Conservation (phyloP, 2,329 filamentous ascomycete genomes). For the Talaromyces sp. region DNA sequence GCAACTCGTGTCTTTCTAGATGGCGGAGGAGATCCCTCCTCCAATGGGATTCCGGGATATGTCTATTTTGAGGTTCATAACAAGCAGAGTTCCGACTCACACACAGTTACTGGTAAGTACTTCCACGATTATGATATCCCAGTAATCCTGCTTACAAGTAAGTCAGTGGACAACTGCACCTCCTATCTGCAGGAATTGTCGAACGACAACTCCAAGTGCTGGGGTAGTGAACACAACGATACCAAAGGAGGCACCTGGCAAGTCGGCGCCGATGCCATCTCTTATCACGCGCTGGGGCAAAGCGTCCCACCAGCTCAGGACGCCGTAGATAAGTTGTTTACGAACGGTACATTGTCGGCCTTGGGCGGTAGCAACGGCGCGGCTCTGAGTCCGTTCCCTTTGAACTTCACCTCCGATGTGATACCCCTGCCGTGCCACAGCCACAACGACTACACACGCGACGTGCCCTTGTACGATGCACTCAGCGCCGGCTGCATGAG, state of each 20-base stretch:
- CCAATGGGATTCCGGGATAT: not conserved
- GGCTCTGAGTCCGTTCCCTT: not conserved
- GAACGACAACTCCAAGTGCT: not conserved
- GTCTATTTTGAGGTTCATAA: not conserved
- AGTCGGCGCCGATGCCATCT: not conserved
- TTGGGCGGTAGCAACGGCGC: not conserved
- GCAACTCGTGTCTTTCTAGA: not conserved
- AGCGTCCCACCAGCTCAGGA: not conserved
- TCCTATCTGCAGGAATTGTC: not conserved
- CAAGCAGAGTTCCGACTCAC: not conserved
- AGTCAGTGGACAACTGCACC: not conserved
- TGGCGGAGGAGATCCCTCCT: not conserved
- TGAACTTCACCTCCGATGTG: not conserved
- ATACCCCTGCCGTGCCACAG: conserved; percentile 25
- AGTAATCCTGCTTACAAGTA: not conserved
- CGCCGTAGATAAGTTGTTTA: not conserved
- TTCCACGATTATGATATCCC: not conserved
- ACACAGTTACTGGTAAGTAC: not conserved
- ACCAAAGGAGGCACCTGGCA: not conserved
- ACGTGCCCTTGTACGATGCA: conserved; percentile 36
- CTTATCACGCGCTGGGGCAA: not conserved
- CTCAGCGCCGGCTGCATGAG: conserved; percentile 36
- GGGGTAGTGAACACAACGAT: not conserved
- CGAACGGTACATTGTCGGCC: not conserved
- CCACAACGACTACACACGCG: conserved; percentile 41